phyloP scores from a whole-genome alignment of 129 eudicot species.

The Cynara cardunculus region DNA sequence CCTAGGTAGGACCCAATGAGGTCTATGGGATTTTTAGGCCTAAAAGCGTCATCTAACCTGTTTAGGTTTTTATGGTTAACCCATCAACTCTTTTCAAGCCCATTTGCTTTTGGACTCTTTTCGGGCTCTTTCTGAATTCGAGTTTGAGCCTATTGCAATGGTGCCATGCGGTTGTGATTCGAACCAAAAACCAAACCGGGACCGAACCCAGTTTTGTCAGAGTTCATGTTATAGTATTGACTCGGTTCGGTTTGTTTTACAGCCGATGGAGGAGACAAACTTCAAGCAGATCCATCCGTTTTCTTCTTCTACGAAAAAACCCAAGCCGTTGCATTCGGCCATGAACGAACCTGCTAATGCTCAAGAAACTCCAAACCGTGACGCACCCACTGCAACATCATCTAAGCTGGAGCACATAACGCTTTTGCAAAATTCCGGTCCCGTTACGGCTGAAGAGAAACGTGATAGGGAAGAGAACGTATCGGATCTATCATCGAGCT shows the following conservation, averaged over 20 bases:
- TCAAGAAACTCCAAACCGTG: background rate
- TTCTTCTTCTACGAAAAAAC: slow-evolving; percentile 36
- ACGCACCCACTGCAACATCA: background rate
- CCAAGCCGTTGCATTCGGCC: slow-evolving; percentile 6
- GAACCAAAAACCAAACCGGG: no score
- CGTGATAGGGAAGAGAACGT: slow-evolving; percentile 39
- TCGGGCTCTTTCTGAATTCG: no score
- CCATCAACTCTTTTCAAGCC: no score
- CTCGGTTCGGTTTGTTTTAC: background rate
- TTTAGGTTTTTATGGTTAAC: no score
- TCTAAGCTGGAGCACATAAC: background rate
- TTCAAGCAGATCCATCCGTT: slow-evolving; percentile 54
- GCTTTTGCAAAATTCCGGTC: background rate
- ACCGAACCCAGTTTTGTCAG: no score
- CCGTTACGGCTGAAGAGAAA: slow-evolving; percentile 21
- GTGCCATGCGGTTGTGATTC: no score
- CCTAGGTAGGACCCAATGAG: no score
- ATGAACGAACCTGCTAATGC: slow-evolving; percentile 24
- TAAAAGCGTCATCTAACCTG: no score
- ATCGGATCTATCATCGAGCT: slow-evolving; percentile 67
- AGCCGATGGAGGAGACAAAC: slow-evolving; percentile 40
- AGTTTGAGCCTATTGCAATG: no score
- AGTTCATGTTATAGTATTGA: background rate
- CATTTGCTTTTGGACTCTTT: no score
- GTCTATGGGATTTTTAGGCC: background rate